Conservation (phyloP, 345 rosid species). For the Arabidopsis arenosa region DNA sequence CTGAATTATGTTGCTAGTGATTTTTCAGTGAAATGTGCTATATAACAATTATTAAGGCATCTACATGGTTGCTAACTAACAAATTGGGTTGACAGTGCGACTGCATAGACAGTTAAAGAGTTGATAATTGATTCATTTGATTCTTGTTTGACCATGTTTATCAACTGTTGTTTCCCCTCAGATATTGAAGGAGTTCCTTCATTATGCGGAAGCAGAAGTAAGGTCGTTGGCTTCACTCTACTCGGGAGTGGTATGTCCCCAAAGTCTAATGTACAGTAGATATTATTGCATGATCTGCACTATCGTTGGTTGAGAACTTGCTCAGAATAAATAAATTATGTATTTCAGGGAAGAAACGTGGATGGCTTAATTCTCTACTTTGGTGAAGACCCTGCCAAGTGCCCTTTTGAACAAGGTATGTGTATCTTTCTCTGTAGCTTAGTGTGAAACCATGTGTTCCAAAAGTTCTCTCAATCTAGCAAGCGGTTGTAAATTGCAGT, state of each 20-base stretch:
- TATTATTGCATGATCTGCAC: neutral
- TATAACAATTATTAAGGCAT: neutral
- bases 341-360: conserved; percentile 76
- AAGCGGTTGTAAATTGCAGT: conserved; percentile 52
- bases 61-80: neutral
- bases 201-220: conserved; percentile 83
- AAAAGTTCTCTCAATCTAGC: conserved; percentile 16
- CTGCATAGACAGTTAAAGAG: neutral
- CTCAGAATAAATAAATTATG: conserved; percentile 13
- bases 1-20: neutral
- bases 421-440: conserved; percentile 15
- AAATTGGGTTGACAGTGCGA: conserved; percentile 18
- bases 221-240: conserved; percentile 79
- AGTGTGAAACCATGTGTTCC: conserved; percentile 2
- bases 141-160: neutral
- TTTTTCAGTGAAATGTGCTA: neutral
- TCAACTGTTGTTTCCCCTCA: conserved; percentile 7
- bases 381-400: conserved; percentile 96
- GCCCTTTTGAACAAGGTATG: conserved; percentile 91
- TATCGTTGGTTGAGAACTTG: conserved; percentile 8
- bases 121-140: conserved; percentile 14
- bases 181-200: conserved; percentile 79
- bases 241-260: conserved; percentile 77
- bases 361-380: conserved; percentile 91
- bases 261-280: conserved; percentile 1